These are phyloP conservation scores for rapeseed (Brassica napus) DNA, from an alignment of 345 rosid genomes.

Conservation along the genomic window DNA sequence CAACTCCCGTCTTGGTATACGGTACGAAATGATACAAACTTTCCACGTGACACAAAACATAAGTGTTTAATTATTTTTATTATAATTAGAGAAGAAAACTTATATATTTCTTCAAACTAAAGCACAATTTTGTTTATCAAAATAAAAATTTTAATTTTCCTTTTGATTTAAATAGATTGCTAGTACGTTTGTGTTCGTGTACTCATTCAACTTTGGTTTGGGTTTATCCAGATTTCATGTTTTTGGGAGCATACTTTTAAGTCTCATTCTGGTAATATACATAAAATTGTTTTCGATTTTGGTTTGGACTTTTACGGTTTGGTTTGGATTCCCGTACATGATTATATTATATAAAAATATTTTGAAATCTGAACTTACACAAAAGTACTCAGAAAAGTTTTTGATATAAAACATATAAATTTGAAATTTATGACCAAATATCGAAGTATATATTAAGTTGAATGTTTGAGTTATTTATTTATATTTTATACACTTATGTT, in stretches of 20 bases:
- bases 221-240: neutral
- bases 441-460: neutral
- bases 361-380: neutral
- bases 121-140: neutral
- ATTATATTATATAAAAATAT: too few relatives aligned
- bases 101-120: neutral
- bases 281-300: neutral
- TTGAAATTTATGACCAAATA: neutral
- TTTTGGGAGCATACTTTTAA: neutral
- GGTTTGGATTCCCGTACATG: neutral
- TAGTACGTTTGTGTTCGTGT: neutral
- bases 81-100: neutral
- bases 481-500: neutral
- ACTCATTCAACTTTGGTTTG: too few relatives aligned
- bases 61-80: neutral
- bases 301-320: neutral
- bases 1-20: constrained; percentile 3
- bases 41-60: neutral
- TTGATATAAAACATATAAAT: neutral
- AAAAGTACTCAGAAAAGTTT: too few relatives aligned
- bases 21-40: constrained; percentile 19
- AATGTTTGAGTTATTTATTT: neutral
- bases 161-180: neutral
- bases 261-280: neutral
- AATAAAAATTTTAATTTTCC: neutral